Evolutionary conservation across 73 alveolate genomes (phyloP).

Genomic region (Breviolum minutum): DNA sequence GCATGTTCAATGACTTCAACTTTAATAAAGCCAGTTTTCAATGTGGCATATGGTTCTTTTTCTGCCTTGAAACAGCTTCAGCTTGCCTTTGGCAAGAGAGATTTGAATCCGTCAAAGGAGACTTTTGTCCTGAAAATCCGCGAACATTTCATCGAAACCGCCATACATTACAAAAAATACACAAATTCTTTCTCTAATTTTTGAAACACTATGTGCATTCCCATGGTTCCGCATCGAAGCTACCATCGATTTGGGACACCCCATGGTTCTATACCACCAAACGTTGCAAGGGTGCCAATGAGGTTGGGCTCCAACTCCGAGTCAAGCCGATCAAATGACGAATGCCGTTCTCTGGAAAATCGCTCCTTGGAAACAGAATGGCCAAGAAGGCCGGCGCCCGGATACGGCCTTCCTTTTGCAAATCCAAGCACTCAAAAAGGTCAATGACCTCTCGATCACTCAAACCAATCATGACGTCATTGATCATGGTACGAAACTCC

Average conservation of each 20-base stretch:
- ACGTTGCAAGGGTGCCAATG: neutral
- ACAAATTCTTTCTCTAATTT: neutral
- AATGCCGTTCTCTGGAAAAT: neutral
- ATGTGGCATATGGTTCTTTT: too few species aligned
- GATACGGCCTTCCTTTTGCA: slow-evolving; percentile 35
- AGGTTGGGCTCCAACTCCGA: slow-evolving; percentile 17
- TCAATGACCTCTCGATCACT: slow-evolving; percentile 62
- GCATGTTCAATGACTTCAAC: too few species aligned
- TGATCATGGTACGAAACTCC: slow-evolving; percentile 83
- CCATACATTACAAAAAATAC: neutral
- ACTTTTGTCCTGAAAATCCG: neutral
- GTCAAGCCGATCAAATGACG: slow-evolving; percentile 33
- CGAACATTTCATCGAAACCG: neutral
- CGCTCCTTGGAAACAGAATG: slow-evolving; percentile 40
- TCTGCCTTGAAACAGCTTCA: neutral
- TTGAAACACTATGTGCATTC: neutral
- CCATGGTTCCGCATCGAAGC: neutral
- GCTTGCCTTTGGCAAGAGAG: neutral
- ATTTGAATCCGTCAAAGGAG: neutral
- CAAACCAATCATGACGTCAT: slow-evolving; percentile 59
- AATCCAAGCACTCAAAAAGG: slow-evolving; percentile 55
- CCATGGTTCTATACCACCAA: neutral
- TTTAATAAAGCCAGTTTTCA: too few species aligned
- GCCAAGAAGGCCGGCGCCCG: slow-evolving; percentile 25
- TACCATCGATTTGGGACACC: neutral